These are phyloP conservation scores for Rutstroemia sp. DNA, from an alignment of 2,329 filamentous ascomycete species.

Conservation along the genomic window DNA sequence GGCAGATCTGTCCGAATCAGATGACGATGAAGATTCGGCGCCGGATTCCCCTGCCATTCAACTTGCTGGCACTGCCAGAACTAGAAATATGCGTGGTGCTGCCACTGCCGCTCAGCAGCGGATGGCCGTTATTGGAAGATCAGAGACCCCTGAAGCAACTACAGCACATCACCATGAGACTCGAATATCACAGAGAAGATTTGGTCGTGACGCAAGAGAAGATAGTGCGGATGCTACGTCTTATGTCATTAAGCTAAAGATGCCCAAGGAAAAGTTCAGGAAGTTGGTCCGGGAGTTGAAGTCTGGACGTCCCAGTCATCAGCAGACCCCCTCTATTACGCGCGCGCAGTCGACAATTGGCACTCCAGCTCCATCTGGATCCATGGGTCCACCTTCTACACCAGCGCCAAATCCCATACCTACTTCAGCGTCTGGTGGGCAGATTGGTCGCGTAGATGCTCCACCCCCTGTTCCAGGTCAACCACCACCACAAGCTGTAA, in stretches of 20 bases:
- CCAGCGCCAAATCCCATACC: slow-evolving; percentile 28
- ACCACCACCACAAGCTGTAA: slow-evolving; percentile 53
- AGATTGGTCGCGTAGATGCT: slow-evolving; percentile 62
- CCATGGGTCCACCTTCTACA: slow-evolving; percentile 46
- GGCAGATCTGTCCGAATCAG: slow-evolving; percentile 69
- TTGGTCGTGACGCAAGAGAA: slow-evolving; percentile 62
- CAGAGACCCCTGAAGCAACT: slow-evolving; percentile 79
- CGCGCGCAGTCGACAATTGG: slow-evolving; percentile 38
- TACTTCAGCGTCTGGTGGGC: slow-evolving; percentile 39
- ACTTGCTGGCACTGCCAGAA: slow-evolving; percentile 72
- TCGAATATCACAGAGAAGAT: slow-evolving; percentile 53
- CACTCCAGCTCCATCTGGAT: slow-evolving; percentile 39
- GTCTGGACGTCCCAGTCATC: slow-evolving; percentile 35
- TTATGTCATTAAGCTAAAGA: slow-evolving; percentile 66
- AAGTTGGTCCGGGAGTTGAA: slow-evolving; percentile 53
- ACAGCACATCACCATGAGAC: slow-evolving; percentile 65
- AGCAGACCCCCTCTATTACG: slow-evolving; percentile 37
- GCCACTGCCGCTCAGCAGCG: slow-evolving; percentile 80
- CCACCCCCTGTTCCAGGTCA: slow-evolving; percentile 51
- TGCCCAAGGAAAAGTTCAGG: slow-evolving; percentile 64
- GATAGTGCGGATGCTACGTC: slow-evolving; percentile 62
- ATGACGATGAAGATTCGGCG: slow-evolving; percentile 82
- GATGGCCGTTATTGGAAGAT: slow-evolving; percentile 75
- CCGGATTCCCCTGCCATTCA: slow-evolving; percentile 79
- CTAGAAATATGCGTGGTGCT: slow-evolving; percentile 81